These are phyloP conservation scores for Lagenidium sp. DNA, from an alignment of 352 stramenopile genomes.

Conservation along the genomic window DNA sequence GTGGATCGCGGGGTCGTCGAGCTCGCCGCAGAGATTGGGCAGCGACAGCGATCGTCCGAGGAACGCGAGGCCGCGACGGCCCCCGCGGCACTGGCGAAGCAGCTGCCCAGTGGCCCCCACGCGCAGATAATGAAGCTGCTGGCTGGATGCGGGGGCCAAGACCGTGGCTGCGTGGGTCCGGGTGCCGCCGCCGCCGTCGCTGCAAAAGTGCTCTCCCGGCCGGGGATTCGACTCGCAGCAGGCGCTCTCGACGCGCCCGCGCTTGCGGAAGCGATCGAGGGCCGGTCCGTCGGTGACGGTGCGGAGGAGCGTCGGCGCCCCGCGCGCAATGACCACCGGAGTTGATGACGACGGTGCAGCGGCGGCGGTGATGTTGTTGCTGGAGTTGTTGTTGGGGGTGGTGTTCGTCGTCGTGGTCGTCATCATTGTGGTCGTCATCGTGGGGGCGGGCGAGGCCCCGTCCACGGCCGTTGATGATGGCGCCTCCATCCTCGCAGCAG, in stretches of 20 bases:
- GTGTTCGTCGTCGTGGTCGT: too few relatives aligned
- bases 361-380: too few relatives aligned
- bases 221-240: constrained; percentile 21
- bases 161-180: neutral
- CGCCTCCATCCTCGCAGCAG: too few relatives aligned
- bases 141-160: neutral
- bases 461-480: too few relatives aligned
- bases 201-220: too few relatives aligned
- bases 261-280: constrained; percentile 47
- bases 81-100: constrained; percentile 7
- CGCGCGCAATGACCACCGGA: too few relatives aligned
- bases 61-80: constrained; percentile 7
- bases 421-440: too few relatives aligned
- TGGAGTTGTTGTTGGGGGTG: too few relatives aligned
- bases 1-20: constrained; percentile 38
- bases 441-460: too few relatives aligned
- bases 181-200: too few relatives aligned
- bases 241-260: constrained; percentile 56
- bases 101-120: neutral
- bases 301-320: too few relatives aligned
- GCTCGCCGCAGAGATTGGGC: constrained; percentile 19
- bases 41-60: constrained; percentile 14
- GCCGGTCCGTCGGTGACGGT: constrained; percentile 5
- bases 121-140: constrained; percentile 6
- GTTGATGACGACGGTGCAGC: too few relatives aligned